These are phyloP conservation scores for Saccharomyces hybrid DNA, from an alignment of 1,139 yeast genomes.

Conservation along the genomic window DNA sequence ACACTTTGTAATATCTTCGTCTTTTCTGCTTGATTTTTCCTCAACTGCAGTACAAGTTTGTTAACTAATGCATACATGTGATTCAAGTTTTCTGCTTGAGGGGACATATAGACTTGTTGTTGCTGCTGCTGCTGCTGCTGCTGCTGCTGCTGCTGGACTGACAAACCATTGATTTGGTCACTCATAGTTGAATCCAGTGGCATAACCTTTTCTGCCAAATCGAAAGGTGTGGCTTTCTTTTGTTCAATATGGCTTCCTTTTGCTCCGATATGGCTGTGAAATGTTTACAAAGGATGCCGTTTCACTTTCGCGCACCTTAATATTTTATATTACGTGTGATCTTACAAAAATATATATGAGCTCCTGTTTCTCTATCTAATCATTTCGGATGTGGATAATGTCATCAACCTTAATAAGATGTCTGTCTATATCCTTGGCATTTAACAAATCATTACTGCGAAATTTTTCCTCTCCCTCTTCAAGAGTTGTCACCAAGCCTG, in stretches of 20 bases:
- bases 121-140: conserved; percentile 7
- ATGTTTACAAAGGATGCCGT: background rate
- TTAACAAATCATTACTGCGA: conserved; percentile 59
- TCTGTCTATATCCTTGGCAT: conserved; percentile 50
- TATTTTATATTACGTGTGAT: background rate
- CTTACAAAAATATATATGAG: background rate
- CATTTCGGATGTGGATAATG: conserved; percentile 31
- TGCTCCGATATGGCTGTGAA: background rate
- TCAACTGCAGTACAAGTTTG: conserved; percentile 15
- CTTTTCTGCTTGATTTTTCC: conserved; percentile 19
- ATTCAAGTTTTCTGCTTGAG: conserved; percentile 25
- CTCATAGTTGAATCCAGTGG: background rate
- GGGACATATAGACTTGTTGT: conserved; percentile 23
- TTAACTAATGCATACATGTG: conserved; percentile 22
- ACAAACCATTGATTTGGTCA: background rate
- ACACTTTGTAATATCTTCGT: conserved; percentile 16
- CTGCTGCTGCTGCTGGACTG: background rate
- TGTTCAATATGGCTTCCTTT: background rate
- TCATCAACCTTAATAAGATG: conserved; percentile 38
- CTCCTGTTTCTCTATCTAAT: conserved; percentile 8
- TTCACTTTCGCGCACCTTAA: background rate
- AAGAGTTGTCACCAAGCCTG: conserved; percentile 55
- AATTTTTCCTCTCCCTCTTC: conserved; percentile 59
- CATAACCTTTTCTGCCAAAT: background rate
- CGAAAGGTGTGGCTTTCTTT: background rate